A percentile compares a stretch with the other conserved stretches of the same genome.
Evolutionary conservation across 257 asterid species (phyloP).

Genomic region (Primulina tabacum): DNA sequence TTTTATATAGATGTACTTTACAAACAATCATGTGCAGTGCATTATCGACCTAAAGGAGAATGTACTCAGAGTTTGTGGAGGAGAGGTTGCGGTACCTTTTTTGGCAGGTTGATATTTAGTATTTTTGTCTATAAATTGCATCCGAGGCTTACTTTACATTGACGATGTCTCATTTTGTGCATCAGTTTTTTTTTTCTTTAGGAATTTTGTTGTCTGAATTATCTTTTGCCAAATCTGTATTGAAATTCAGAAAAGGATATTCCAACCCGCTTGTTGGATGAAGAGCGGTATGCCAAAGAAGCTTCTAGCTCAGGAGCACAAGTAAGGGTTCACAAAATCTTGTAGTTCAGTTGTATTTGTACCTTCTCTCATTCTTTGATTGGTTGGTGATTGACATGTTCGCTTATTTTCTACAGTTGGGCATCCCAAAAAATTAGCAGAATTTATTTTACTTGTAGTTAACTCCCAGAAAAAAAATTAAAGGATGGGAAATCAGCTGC

Average conservation of each 20-base stretch:
- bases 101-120: slow-evolving; percentile 52
- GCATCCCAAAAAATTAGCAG: not conserved
- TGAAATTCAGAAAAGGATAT: slow-evolving; percentile 79
- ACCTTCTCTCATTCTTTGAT: not conserved
- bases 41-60: slow-evolving; percentile 90
- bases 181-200: not conserved
- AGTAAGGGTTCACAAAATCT: slow-evolving; percentile 39
- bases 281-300: slow-evolving; percentile 66
- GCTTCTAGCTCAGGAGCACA: slow-evolving; percentile 80
- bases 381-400: slow-evolving; percentile 4
- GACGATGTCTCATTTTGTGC: not conserved
- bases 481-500: not conserved
- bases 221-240: slow-evolving; percentile 4
- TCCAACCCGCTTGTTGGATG: slow-evolving; percentile 70
- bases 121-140: slow-evolving; percentile 11
- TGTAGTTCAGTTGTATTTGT: slow-evolving; percentile 15
- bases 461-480: not conserved
- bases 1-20: slow-evolving; percentile 22
- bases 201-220: slow-evolving; percentile 7
- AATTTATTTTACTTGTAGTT: not conserved
- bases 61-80: slow-evolving; percentile 97
- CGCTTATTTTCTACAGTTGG: not conserved
- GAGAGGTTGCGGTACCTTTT: slow-evolving; percentile 93
- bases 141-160: slow-evolving; percentile 9
- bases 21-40: slow-evolving; percentile 52